Percentiles rank a stretch among this genome's conserved stretches.
Conservation (phyloP, 116 monocot genomes). For the Trichopus zeylanicus region DNA sequence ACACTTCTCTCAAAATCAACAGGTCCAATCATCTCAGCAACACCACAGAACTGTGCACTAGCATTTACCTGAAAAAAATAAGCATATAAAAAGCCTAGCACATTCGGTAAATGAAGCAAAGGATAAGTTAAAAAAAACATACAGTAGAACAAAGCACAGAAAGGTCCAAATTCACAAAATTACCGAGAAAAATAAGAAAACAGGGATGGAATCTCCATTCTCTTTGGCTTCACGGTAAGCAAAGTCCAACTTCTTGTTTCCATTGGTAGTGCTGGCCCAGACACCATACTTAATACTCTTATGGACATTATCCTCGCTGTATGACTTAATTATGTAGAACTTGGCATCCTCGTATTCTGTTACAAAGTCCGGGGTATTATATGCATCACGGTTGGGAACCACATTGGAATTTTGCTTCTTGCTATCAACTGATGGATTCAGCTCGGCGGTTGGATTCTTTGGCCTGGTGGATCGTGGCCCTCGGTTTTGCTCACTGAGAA, state of each 20-base stretch:
- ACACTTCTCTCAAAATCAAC: conserved; percentile 96
- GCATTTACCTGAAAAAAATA: conserved; percentile 62
- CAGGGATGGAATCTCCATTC: conserved; percentile 36
- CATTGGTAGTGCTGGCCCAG: conserved; percentile 92
- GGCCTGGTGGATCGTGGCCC: conserved; percentile 60
- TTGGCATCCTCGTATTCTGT: conserved; percentile 73
- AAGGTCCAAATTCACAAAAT: background rate
- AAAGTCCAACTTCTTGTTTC: conserved; percentile 78
- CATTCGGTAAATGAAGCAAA: background rate
- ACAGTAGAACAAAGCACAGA: background rate
- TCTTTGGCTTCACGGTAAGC: conserved; percentile 67
- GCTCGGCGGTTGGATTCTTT: conserved; percentile 30
- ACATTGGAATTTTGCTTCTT: conserved; percentile 13
- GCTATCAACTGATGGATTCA: conserved; percentile 16
- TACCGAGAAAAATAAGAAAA: conserved; percentile 99
- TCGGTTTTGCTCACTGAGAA: conserved; percentile 75
- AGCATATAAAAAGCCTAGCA: background rate
- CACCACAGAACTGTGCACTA: conserved; percentile 86
- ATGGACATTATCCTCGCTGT: conserved; percentile 93
- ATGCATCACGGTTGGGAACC: conserved; percentile 24
- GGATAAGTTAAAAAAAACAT: background rate
- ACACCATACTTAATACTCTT: conserved; percentile 98
- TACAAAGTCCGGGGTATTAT: conserved; percentile 60
- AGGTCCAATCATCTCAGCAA: conserved; percentile 93
- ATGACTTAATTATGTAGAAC: conserved; percentile 94